Evolutionary conservation across 2,329 filamentous ascomycete species (phyloP), one percentile per base, ranked within the genome.

Genomic region (Daldinia sp.): DNA sequence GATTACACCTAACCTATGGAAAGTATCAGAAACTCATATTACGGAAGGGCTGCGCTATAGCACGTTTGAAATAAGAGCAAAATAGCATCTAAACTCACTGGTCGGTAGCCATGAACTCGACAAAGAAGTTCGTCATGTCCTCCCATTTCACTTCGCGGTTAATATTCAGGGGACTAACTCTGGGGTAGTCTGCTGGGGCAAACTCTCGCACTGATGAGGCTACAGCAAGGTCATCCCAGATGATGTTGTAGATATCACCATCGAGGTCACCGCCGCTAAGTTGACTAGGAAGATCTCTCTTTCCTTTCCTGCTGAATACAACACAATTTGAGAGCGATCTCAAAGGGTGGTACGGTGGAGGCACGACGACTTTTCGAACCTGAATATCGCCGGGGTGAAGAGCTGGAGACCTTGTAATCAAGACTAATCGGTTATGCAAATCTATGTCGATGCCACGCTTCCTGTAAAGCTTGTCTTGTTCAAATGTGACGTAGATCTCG

Each of bases 361-460:
- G 90, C 0, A 89, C 83, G 0, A 88, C 81, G 8, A 90, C 90
- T 2, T 74, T 74, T 0, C 84, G 90, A 1, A 86, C 49, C 71
- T 94, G 92, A 1, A 96, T 83, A 71, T 96, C 93, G 0, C 93
- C 93, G 0, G 92, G 91, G 71, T 96, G 90, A 45, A 96, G 80
- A 0, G 92, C 91, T 0, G 93, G 93, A 0, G 90, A 91, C n/a
- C 92, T 84, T 0, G 92, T 93, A 21, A 96, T 82, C 0, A 93
- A 76, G 4, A 93, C 77, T 0, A 71, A 65, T 0, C 82, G 79
- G 2, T 76, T 69, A 0, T 72, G 58, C 0, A 83, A 66, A 8
- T 76, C 68, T 7, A 27, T 15, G 15, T 50, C 8, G 21, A 64
- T 1, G 4, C 72, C 66, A 2, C 73, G 59, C 23, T n/a, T 71